Evolutionary conservation across 2,329 filamentous ascomycete species (phyloP).

Genomic region (Hymenoscyphus occultus): DNA sequence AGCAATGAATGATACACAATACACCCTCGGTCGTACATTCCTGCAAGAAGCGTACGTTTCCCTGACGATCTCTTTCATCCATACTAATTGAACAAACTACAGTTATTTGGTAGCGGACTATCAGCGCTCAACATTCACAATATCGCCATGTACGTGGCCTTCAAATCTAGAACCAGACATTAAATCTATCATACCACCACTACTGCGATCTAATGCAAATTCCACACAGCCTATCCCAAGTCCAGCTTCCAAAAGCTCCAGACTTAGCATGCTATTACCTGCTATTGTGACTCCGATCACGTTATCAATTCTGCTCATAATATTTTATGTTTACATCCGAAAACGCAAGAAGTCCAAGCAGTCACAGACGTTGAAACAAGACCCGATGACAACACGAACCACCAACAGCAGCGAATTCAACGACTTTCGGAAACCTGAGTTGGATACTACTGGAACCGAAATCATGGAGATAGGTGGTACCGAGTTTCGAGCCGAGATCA

Average conservation of each 20-base stretch:
- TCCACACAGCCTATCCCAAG: neutral
- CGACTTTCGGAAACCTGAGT: neutral
- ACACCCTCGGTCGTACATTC: slow-evolving; percentile 40
- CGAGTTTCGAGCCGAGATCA: neutral
- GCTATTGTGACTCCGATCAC: neutral
- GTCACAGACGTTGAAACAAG: neutral
- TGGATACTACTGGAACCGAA: neutral
- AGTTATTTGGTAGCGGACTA: slow-evolving; percentile 39
- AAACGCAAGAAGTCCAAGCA: neutral
- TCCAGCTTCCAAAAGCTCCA: neutral
- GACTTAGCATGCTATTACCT: neutral
- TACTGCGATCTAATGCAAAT: slow-evolving; percentile 6
- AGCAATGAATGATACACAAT: slow-evolving; percentile 37
- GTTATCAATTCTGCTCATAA: neutral
- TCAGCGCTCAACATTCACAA: slow-evolving; percentile 41
- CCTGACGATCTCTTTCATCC: neutral
- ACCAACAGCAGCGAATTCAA: neutral
- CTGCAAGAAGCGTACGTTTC: slow-evolving; percentile 39
- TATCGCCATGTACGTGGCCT: slow-evolving; percentile 33
- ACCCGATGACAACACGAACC: neutral
- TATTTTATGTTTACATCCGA: neutral
- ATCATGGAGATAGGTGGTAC: neutral
- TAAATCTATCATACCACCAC: slow-evolving; percentile 20
- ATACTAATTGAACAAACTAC: neutral
- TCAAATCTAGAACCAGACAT: slow-evolving; percentile 19